These are phyloP conservation scores for Talaromyces sp. DNA, from an alignment of 2,329 filamentous ascomycete genomes.

Conservation along the genomic window DNA sequence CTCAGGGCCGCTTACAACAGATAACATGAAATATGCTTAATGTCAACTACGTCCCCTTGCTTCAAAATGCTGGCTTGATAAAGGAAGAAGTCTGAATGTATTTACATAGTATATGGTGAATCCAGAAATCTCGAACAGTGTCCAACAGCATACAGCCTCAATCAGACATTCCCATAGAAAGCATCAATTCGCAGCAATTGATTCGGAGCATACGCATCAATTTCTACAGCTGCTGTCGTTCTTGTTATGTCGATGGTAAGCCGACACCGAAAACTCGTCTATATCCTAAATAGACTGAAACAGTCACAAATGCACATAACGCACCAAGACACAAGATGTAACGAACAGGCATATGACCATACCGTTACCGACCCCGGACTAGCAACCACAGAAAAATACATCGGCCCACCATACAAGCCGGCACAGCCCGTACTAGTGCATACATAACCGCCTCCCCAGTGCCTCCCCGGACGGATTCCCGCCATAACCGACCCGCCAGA, in stretches of 20 bases:
- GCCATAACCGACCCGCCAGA: not conserved
- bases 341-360: not conserved
- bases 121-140: not conserved
- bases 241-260: not conserved
- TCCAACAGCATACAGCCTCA: not conserved
- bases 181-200: not conserved
- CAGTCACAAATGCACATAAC: not conserved
- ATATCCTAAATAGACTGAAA: not conserved
- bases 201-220: not conserved
- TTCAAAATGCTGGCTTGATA: not conserved
- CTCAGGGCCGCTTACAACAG: not conserved
- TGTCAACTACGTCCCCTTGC: not conserved
- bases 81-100: no score
- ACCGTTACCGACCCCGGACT: not conserved
- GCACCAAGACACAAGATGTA: not conserved
- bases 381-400: not conserved
- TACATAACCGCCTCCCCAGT: constrained; percentile 1
- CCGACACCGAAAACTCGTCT: not conserved
- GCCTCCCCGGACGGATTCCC: constrained; percentile 1
- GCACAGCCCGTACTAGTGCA: not conserved
- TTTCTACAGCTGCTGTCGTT: no score
- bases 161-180: not conserved
- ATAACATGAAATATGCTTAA: not conserved
- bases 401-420: not conserved
- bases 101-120: not conserved